A percentile compares a stretch with the other conserved stretches of the same genome.
Evolutionary conservation across 352 stramenopile species (phyloP).

Genomic region (Aphanomyces cochlioides): DNA sequence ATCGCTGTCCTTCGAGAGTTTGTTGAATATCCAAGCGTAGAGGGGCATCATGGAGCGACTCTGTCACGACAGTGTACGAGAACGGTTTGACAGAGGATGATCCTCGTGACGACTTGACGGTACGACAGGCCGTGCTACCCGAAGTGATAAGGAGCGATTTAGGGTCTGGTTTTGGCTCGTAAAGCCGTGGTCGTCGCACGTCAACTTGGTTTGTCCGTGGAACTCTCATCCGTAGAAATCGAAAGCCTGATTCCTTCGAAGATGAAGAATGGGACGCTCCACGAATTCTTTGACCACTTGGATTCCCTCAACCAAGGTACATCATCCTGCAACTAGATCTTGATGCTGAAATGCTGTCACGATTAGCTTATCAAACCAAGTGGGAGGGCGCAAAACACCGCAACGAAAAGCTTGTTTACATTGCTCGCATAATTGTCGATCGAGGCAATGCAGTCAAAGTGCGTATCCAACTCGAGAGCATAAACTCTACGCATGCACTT

Average conservation of each 20-base stretch:
- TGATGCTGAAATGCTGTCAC: neutral
- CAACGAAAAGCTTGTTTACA: neutral
- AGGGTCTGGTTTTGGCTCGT: slow-evolving; percentile 10
- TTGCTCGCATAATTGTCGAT: neutral
- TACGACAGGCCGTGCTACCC: neutral
- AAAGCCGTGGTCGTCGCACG: slow-evolving; percentile 18
- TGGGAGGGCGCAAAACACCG: too few relatives aligned
- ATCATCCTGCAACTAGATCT: neutral
- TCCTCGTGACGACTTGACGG: slow-evolving; percentile 22
- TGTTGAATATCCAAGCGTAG: slow-evolving; percentile 3
- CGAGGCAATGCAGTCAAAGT: neutral
- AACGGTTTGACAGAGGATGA: slow-evolving; percentile 25
- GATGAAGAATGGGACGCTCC: slow-evolving; percentile 1
- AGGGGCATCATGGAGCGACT: slow-evolving; percentile 18
- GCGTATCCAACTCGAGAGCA: too few relatives aligned
- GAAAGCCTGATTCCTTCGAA: neutral
- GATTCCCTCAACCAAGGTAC: slow-evolving; percentile 11
- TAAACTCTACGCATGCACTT: too few relatives aligned
- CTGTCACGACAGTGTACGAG: slow-evolving; percentile 23
- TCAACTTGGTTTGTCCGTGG: neutral
- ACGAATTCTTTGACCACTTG: slow-evolving; percentile 10
- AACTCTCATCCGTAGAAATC: neutral
- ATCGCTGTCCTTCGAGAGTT: neutral
- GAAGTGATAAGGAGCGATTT: neutral
- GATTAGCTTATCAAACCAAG: too few relatives aligned